These are phyloP conservation scores for Cytospora paraplurivora DNA, from an alignment of 2,329 filamentous ascomycete species.

Conservation along the genomic window DNA sequence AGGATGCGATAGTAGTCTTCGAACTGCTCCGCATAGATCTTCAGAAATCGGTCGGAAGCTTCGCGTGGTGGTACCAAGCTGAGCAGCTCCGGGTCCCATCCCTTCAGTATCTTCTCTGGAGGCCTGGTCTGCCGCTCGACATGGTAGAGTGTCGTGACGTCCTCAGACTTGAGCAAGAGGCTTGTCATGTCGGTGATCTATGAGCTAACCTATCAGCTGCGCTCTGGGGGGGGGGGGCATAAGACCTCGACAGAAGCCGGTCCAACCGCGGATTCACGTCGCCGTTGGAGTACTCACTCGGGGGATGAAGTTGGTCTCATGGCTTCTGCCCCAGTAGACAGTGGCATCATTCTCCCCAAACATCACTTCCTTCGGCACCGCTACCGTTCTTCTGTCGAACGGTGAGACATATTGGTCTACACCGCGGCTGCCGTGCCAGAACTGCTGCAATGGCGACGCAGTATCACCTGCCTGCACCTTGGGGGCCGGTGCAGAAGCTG, in stretches of 20 bases:
- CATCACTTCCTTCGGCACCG: conserved; percentile 21
- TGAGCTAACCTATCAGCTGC: background rate
- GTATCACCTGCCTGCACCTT: background rate
- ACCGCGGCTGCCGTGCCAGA: conserved; percentile 24
- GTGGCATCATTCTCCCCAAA: conserved; percentile 23
- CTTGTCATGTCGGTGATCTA: conserved; percentile 21
- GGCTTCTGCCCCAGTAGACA: conserved; percentile 22
- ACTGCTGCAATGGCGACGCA: conserved; percentile 14
- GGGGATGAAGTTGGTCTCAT: conserved; percentile 24
- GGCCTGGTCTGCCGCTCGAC: conserved; percentile 26
- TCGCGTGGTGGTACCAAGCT: conserved; percentile 29
- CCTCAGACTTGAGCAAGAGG: conserved; percentile 20
- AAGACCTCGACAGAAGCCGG: background rate
- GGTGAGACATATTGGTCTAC: conserved; percentile 19
- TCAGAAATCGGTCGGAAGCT: conserved; percentile 30
- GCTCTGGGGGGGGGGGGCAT: background rate
- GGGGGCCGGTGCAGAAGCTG: background rate
- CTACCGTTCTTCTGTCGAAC: conserved; percentile 3
- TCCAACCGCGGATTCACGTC: background rate
- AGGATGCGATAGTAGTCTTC: conserved; percentile 32
- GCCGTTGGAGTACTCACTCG: background rate
- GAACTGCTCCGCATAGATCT: conserved; percentile 29
- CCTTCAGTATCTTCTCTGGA: conserved; percentile 15
- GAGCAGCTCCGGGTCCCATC: conserved; percentile 21
- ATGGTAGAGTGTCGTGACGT: conserved; percentile 24